Evolutionary conservation across 2,329 filamentous ascomycete genomes (phyloP).

Genomic region (Diplodia scrobiculata): DNA sequence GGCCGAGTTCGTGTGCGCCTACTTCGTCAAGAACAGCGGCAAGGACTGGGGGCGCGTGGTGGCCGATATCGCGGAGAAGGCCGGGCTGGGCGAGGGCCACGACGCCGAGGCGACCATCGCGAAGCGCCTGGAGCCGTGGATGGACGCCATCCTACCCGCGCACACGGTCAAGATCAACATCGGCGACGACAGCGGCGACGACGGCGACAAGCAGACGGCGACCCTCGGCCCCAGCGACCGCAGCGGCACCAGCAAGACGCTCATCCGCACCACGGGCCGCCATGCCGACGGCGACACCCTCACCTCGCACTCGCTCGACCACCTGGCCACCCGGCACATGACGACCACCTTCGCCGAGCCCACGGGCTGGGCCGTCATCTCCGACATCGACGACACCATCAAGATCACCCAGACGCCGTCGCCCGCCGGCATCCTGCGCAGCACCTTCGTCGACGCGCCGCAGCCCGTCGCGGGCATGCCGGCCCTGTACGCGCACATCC

Average conservation of each 20-base stretch:
- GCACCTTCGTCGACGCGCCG: slow-evolving; percentile 79
- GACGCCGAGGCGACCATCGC: slow-evolving; percentile 62
- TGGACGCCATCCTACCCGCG: slow-evolving; percentile 73
- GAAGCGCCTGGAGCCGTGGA: slow-evolving; percentile 71
- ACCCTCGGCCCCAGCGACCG: slow-evolving; percentile 68
- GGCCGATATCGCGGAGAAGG: slow-evolving; percentile 66
- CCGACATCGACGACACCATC: slow-evolving; percentile 93
- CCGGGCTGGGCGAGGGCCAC: slow-evolving; percentile 61
- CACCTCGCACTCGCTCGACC: slow-evolving; percentile 39
- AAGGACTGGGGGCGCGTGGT: slow-evolving; percentile 68
- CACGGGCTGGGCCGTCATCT: slow-evolving; percentile 82
- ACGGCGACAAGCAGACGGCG: slow-evolving; percentile 34
- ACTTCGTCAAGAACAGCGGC: slow-evolving; percentile 73
- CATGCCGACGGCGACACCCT: slow-evolving; percentile 42
- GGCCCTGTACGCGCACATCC: slow-evolving; percentile 72
- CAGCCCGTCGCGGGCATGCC: slow-evolving; percentile 78
- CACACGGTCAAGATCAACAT: slow-evolving; percentile 68
- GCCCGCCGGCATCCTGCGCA: slow-evolving; percentile 75
- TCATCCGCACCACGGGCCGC: slow-evolving; percentile 55
- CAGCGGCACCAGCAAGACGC: slow-evolving; percentile 71
- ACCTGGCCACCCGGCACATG: slow-evolving; percentile 56
- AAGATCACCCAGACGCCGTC: slow-evolving; percentile 84
- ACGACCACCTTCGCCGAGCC: slow-evolving; percentile 73
- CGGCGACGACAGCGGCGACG: slow-evolving; percentile 29
- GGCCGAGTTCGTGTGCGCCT: slow-evolving; percentile 79